Percentiles rank a stretch among this genome's conserved stretches.
These are phyloP conservation scores for Gardenia jasminoides DNA, from an alignment of 257 asterid genomes.

Conservation along the genomic window DNA sequence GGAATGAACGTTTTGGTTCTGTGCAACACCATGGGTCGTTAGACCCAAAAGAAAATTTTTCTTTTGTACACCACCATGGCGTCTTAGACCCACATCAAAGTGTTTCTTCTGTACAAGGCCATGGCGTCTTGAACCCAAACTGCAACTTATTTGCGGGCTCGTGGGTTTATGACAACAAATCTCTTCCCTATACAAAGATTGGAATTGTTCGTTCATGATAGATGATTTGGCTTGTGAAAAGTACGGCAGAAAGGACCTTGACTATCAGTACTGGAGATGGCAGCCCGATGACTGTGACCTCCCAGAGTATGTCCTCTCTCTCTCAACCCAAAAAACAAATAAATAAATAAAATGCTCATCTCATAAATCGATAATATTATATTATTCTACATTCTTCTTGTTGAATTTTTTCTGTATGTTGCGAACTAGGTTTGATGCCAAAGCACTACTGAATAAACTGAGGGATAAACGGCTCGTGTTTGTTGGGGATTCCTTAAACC, in stretches of 20 bases:
- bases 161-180: slow-evolving; percentile 35
- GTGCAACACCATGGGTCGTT: too few relatives aligned
- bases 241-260: slow-evolving; percentile 33
- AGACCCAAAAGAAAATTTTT: too few relatives aligned
- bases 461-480: slow-evolving; percentile 38
- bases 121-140: neutral
- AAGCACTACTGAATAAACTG: slow-evolving; percentile 26
- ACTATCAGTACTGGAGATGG: slow-evolving; percentile 48
- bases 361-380: too few relatives aligned
- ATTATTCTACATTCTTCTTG: neutral
- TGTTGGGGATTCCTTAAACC: slow-evolving; percentile 48
- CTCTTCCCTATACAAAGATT: slow-evolving; percentile 36
- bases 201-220: slow-evolving; percentile 34
- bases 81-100: too few relatives aligned
- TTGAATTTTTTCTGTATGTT: neutral
- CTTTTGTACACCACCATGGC: too few relatives aligned
- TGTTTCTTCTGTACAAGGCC: neutral
- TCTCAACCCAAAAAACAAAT: neutral
- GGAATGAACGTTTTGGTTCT: too few relatives aligned
- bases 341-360: too few relatives aligned
- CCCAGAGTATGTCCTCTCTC: slow-evolving; percentile 29
- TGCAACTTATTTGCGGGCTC: slow-evolving; percentile 37
- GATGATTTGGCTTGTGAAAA: slow-evolving; percentile 43
- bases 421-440: slow-evolving; percentile 37
- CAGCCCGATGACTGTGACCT: slow-evolving; percentile 44